phyloP scores from a whole-genome alignment of 1,139 yeast species.

The Meyerozyma sp. region DNA sequence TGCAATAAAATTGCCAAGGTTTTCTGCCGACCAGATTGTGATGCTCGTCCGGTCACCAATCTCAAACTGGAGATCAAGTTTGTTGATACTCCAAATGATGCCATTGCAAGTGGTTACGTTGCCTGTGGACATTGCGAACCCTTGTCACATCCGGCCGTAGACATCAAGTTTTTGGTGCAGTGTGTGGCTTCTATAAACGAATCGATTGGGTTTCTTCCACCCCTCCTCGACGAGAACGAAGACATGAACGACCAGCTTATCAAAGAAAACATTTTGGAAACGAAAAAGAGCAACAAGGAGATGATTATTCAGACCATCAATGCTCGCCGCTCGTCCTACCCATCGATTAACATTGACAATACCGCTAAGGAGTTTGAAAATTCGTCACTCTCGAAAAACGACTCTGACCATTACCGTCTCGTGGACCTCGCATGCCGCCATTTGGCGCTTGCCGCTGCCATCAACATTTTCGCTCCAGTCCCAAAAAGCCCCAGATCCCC shows the following conservation, averaged over 20 bases:
- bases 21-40: slow-evolving; percentile 70
- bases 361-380: slow-evolving; percentile 22
- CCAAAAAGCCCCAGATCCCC: slow-evolving; percentile 16
- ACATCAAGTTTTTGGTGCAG: slow-evolving; percentile 45
- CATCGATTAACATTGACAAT: slow-evolving; percentile 20
- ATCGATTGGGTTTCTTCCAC: slow-evolving; percentile 53
- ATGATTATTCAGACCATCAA: slow-evolving; percentile 21
- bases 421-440: slow-evolving; percentile 82
- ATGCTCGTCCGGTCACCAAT: slow-evolving; percentile 40
- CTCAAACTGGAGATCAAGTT: slow-evolving; percentile 43
- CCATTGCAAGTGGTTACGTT: slow-evolving; percentile 37
- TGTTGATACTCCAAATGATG: slow-evolving; percentile 36
- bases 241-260: slow-evolving; percentile 34
- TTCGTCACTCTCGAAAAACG: slow-evolving; percentile 44
- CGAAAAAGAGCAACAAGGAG: slow-evolving; percentile 23
- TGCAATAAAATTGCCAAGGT: slow-evolving; percentile 37
- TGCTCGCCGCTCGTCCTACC: slow-evolving; percentile 22
- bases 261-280: slow-evolving; percentile 34
- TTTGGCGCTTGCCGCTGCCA: slow-evolving; percentile 75
- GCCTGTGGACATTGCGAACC: slow-evolving; percentile 57
- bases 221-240: slow-evolving; percentile 44
- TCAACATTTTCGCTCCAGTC: slow-evolving; percentile 36
- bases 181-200: slow-evolving; percentile 58
- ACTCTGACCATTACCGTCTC: slow-evolving; percentile 62
- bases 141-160: slow-evolving; percentile 33